Evolutionary conservation across 371 early-diverging fungal species (phyloP).

Genomic region (Apophysomyces elegans): DNA sequence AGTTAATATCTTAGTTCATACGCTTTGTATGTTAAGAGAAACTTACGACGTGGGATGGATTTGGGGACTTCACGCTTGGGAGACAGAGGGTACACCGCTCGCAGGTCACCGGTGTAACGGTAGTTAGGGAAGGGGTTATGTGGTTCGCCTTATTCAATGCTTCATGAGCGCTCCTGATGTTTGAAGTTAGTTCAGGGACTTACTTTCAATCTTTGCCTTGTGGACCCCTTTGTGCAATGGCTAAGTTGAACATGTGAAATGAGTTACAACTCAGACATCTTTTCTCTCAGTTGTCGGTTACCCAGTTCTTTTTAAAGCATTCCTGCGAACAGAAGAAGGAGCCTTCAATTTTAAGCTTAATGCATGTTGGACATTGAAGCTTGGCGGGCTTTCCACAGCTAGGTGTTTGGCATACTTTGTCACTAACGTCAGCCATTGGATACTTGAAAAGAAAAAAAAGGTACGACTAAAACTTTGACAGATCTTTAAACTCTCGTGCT

Average conservation of each 20-base stretch:
- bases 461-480: not conserved
- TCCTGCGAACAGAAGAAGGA: conserved; percentile 89
- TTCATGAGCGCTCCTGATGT: not conserved
- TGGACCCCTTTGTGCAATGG: conserved; percentile 60
- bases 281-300: conserved; percentile 13
- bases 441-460: not conserved
- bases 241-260: conserved; percentile 24
- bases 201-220: conserved; percentile 50
- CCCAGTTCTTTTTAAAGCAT: conserved; percentile 89
- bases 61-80: conserved; percentile 80
- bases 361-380: conserved; percentile 90
- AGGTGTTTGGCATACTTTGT: conserved; percentile 56
- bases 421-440: conserved; percentile 21
- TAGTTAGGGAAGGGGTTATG: conserved; percentile 60
- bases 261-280: not conserved
- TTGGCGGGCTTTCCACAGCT: conserved; percentile 80
- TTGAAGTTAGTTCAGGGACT: not conserved
- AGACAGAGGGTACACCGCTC: conserved; percentile 88
- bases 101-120: conserved; percentile 81
- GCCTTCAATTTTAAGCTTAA: conserved; percentile 74
- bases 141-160: conserved; percentile 32
- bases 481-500: too few species aligned
- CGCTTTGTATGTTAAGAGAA: too few species aligned
- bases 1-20: too few species aligned
- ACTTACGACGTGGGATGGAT: conserved; percentile 68